Evolutionary conservation across 306 rosid species (phyloP), one percentile per base, ranked within the genome.

Genomic region (Acacia crassicarpa): DNA sequence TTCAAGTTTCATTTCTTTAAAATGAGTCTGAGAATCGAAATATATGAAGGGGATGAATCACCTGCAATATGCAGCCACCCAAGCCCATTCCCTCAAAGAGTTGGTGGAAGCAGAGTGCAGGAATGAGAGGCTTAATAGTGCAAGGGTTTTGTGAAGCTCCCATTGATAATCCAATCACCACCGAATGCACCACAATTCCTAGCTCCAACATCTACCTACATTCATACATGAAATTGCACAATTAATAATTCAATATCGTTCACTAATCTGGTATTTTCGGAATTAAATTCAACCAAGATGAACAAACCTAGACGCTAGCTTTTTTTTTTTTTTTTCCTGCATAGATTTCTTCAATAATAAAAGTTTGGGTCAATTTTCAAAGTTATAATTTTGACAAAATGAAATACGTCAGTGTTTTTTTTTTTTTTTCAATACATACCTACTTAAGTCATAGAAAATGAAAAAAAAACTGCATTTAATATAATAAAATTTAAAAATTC

Each of bases 101-200:
- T 80, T 93, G 98, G 84, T 93, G 97, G 82, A 93, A 93, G 82
- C 94, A 93, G 0, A 91, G 80, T 16, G 98, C 97, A 62, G 91
- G 89, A 74, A 91, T 83, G 16, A 93, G 91, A 53, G 97, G 96
- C 73, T 72, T 83, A 9, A 93, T 89, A 5, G 94, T 91, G 84
- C 97, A 89, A 6, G 91, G 90, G 44, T 89, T 91, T 17, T 85
- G 81, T 0, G 98, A 93, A 41, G 97, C 91, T 51, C 92, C 97
- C 92, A 90, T 41, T 30, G 93, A 90, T 75, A 93, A 80, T 11
- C 98, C 98, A 63, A 93, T 93, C 19, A 91, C 97, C 38, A 93
- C 94, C 0, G 97, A 89, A 81, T 93, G 98, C 81, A 91, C 97
- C 63, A 93, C 91, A 80, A 89, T 89, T 27, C 94, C 94, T 23